phyloP scores from a whole-genome alignment of 2,329 filamentous ascomycete genomes.

The Stagonosporopsis chrysanthemi region DNA sequence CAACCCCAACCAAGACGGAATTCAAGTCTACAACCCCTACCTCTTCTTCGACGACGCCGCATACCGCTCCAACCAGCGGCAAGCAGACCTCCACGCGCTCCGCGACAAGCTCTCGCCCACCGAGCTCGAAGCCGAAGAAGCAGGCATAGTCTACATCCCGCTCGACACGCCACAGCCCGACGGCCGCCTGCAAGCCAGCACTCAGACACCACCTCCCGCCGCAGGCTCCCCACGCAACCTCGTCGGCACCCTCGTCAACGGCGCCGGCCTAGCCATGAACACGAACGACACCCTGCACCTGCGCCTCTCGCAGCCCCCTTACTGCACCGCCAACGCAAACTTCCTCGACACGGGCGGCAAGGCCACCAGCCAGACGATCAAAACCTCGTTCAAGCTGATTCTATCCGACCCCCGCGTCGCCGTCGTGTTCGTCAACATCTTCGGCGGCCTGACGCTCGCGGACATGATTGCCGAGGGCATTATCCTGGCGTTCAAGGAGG shows the following conservation, averaged over 20 bases:
- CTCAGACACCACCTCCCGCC: not conserved
- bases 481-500: constrained; percentile 73
- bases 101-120: constrained; percentile 59
- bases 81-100: constrained; percentile 66
- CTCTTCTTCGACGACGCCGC: constrained; percentile 77
- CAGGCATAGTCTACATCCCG: constrained; percentile 82
- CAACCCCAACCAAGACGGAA: constrained; percentile 42
- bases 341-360: constrained; percentile 92
- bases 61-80: constrained; percentile 67
- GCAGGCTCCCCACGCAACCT: constrained; percentile 56
- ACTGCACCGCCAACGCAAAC: constrained; percentile 71
- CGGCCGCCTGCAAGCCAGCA: constrained; percentile 10
- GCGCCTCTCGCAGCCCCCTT: constrained; percentile 60
- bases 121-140: constrained; percentile 69
- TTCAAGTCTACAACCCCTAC: constrained; percentile 62
- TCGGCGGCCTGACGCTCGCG: constrained; percentile 73
- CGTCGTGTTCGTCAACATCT: constrained; percentile 76
- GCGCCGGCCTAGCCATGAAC: constrained; percentile 90
- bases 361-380: constrained; percentile 82
- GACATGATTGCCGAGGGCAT: constrained; percentile 84
- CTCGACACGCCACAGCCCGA: constrained; percentile 43
- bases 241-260: constrained; percentile 86
- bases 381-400: constrained; percentile 77
- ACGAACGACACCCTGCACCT: constrained; percentile 80
- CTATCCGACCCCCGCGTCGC: constrained; percentile 74